Conservation (phyloP, 441 rosid species). For the Geranium incanum region DNA sequence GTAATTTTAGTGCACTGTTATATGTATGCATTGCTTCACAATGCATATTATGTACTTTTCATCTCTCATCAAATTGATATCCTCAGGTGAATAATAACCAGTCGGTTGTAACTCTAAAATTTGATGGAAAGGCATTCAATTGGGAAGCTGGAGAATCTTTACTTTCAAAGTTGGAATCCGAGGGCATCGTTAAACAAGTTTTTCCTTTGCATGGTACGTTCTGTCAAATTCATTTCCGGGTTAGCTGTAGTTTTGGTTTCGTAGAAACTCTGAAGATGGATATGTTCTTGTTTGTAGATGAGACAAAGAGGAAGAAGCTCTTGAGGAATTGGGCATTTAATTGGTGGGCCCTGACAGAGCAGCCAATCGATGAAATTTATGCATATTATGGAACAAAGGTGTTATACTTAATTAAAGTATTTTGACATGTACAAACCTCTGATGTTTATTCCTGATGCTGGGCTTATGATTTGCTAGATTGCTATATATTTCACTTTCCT, state of each 20-base stretch:
- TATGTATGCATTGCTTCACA: neutral
- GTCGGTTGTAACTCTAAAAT: slow-evolving; percentile 33
- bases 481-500: slow-evolving; percentile 85
- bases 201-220: slow-evolving; percentile 77
- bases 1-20: neutral
- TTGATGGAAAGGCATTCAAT: slow-evolving; percentile 36
- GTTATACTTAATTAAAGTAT: neutral
- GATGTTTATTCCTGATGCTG: slow-evolving; percentile 20
- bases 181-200: slow-evolving; percentile 57
- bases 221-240: slow-evolving; percentile 14
- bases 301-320: slow-evolving; percentile 62
- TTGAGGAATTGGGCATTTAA: slow-evolving; percentile 72
- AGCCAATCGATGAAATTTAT: slow-evolving; percentile 78
- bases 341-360: slow-evolving; percentile 61
- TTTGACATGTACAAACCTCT: slow-evolving; percentile 4
- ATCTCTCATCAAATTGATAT: slow-evolving; percentile 9
- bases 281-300: slow-evolving; percentile 45
- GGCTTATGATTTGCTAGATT: slow-evolving; percentile 41
- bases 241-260: slow-evolving; percentile 15
- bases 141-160: slow-evolving; percentile 75
- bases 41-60: slow-evolving; percentile 7
- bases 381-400: slow-evolving; percentile 84
- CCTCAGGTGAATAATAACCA: slow-evolving; percentile 49
- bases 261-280: slow-evolving; percentile 10
- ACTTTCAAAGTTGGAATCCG: slow-evolving; percentile 51